Base-by-base conservation (phyloP, 106 monocot genomes). In the Iris macrosiphon region DNA sequence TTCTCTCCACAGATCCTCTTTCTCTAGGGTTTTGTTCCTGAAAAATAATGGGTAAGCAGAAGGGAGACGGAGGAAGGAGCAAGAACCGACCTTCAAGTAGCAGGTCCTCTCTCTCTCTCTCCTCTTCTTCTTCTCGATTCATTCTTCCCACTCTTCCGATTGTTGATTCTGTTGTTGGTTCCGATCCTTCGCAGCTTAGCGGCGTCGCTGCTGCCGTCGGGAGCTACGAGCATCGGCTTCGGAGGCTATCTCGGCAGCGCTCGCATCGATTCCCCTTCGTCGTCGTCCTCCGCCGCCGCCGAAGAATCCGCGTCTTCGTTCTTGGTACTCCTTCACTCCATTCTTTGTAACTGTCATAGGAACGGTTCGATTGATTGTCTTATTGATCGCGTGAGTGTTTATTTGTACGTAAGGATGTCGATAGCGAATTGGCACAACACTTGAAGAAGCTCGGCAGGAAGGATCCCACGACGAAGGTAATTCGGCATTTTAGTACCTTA, bases 381-480 rank as follows among this genome's bases (percentile, higher is more conserved):
- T 61, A 6, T 20, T 45, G 7, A 52, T 58, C 53, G 57, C 25
- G 50, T 61, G 9, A 2, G 31, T 76, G 50, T n/a, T n/a, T n/a
- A n/a, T n/a, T n/a, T n/a, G n/a, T n/a, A n/a, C n/a, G n/a, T n/a
- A 61, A 96, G 96, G 86, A 69, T 51, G 52, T 75, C 42, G 90
- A 90, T 52, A 61, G 67, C 77, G 89, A 96, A 64, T 52, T 96
- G 25, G 71, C 67, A 32, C 86, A 83, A 55, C 85, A 96, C 55
- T 61, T 95, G 59, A 95, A 85, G 65, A 85, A 89, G 59, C 82
- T 95, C 38, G 71, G 85, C 38, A 81, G 89, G 59, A 95, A 95
- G 72, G 95, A 95, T 71, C 82, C 85, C 34, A 89, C 69, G 59
- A 95, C 95, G 52, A 95, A 89, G 85, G 95, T 89, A 67, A 64